A percentile compares a stretch with the other conserved stretches of the same genome.
phyloP scores from a whole-genome alignment of 345 rosid species.

The Clausena lansium region DNA sequence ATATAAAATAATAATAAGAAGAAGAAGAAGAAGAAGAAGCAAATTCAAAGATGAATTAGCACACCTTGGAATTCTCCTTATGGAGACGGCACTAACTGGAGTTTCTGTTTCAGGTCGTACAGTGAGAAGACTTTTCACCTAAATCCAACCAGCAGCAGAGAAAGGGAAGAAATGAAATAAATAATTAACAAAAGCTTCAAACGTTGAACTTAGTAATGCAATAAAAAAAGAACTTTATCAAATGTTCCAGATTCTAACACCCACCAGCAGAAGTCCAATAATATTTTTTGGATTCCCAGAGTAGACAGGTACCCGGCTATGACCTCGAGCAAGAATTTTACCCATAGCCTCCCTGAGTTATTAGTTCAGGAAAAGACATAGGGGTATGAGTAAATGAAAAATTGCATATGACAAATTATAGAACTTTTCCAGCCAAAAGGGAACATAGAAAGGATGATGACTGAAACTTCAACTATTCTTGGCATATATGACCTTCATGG shows the following conservation, averaged over 20 bases:
- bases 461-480: slow-evolving; percentile 2
- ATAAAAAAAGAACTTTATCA: neutral
- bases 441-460: neutral
- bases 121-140: slow-evolving; percentile 96
- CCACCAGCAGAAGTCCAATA: slow-evolving; percentile 89
- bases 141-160: slow-evolving; percentile 11
- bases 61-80: slow-evolving; percentile 91
- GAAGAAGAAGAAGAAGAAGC: neutral
- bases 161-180: neutral
- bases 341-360: slow-evolving; percentile 87
- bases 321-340: slow-evolving; percentile 90
- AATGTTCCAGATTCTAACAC: slow-evolving; percentile 21
- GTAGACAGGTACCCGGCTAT: slow-evolving; percentile 94
- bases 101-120: slow-evolving; percentile 98
- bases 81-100: slow-evolving; percentile 82
- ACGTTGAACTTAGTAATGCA: neutral
- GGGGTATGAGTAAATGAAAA: neutral
- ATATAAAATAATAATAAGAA: neutral
- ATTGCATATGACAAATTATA: neutral
- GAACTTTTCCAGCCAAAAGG: neutral
- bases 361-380: slow-evolving; percentile 4
- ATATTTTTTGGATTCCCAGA: slow-evolving; percentile 80
- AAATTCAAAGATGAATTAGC: slow-evolving; percentile 2
- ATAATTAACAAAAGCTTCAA: slow-evolving; percentile 1
- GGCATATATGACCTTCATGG: neutral